Percentiles rank a stretch among this genome's conserved stretches.
These are phyloP conservation scores for Striga asiatica DNA, from an alignment of 257 asterid species.

Conservation along the genomic window DNA sequence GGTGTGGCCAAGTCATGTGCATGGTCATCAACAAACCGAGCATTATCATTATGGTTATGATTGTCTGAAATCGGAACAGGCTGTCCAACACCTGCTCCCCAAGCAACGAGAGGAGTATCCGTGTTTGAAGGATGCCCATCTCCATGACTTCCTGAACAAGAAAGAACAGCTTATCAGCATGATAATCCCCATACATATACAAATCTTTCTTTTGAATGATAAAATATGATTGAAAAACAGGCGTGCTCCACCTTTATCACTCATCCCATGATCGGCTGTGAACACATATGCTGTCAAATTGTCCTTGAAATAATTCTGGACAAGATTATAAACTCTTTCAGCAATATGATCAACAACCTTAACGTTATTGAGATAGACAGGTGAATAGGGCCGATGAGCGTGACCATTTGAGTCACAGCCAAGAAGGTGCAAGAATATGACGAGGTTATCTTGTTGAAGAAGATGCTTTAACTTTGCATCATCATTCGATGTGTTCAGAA, in stretches of 20 bases:
- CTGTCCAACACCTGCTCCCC: slow-evolving; percentile 82
- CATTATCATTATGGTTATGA: slow-evolving; percentile 34
- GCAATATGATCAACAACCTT: slow-evolving; percentile 95
- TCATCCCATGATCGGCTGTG: slow-evolving; percentile 99
- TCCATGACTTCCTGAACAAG: slow-evolving; percentile 85
- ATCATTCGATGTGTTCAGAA: slow-evolving; percentile 66
- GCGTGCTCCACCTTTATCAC: slow-evolving; percentile 74
- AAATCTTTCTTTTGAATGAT: no score
- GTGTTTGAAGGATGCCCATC: slow-evolving; percentile 97
- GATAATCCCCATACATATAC: not conserved
- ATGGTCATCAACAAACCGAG: slow-evolving; percentile 78
- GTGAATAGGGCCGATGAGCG: slow-evolving; percentile 93
- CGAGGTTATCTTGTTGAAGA: slow-evolving; percentile 82
- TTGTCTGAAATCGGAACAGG: slow-evolving; percentile 39
- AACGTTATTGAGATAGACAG: slow-evolving; percentile 91
- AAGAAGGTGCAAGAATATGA: slow-evolving; percentile 75
- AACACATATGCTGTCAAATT: slow-evolving; percentile 74
- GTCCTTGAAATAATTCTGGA: slow-evolving; percentile 82
- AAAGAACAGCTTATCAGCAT: slow-evolving; percentile 15
- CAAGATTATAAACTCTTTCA: slow-evolving; percentile 84
- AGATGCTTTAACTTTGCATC: slow-evolving; percentile 64
- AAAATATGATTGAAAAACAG: not conserved
- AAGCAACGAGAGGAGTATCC: slow-evolving; percentile 95
- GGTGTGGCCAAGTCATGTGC: slow-evolving; percentile 84
- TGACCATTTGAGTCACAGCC: slow-evolving; percentile 99